A percentile compares a stretch with the other conserved stretches of the same genome.
Conservation (phyloP, 768 basidiomycete genomes). For the Guyanaporus albipodus region DNA sequence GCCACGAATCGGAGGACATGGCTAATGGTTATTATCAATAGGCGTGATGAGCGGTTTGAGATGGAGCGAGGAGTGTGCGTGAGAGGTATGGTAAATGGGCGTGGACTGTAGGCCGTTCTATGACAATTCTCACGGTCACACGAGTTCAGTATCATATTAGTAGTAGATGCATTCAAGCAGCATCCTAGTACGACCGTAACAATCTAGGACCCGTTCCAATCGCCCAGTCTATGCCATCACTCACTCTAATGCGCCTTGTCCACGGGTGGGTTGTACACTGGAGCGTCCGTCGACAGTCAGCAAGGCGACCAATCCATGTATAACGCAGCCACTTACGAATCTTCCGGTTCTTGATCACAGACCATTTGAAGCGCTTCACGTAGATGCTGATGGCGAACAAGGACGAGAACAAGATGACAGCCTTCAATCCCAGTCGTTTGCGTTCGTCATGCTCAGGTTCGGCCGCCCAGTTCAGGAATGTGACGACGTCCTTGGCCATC, state of each 20-base stretch:
- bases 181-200: conserved; percentile 25
- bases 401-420: conserved; percentile 87
- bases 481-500: conserved; percentile 98
- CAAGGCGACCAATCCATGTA: neutral
- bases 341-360: conserved; percentile 88
- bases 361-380: conserved; percentile 96
- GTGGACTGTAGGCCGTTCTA: neutral
- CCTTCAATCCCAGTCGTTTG: conserved; percentile 96
- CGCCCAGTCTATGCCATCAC: conserved; percentile 2
- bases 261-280: conserved; percentile 40
- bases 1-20: conserved; percentile 81
- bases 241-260: conserved; percentile 32
- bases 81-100: conserved; percentile 10
- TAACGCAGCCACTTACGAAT: conserved; percentile 54
- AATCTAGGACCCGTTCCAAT: conserved; percentile 20
- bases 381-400: conserved; percentile 79
- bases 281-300: conserved; percentile 5
- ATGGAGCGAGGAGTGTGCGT: neutral
- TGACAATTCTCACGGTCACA: conserved; percentile 21
- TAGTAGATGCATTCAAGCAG: conserved; percentile 20
- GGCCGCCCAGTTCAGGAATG: conserved; percentile 94
- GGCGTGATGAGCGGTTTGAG: neutral
- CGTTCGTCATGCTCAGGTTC: conserved; percentile 98
- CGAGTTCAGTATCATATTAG: conserved; percentile 15
- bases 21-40: conserved; percentile 6